Evolutionary conservation across 1,284 basidiomycete genomes (phyloP).

Genomic region (Flammula alnicola): DNA sequence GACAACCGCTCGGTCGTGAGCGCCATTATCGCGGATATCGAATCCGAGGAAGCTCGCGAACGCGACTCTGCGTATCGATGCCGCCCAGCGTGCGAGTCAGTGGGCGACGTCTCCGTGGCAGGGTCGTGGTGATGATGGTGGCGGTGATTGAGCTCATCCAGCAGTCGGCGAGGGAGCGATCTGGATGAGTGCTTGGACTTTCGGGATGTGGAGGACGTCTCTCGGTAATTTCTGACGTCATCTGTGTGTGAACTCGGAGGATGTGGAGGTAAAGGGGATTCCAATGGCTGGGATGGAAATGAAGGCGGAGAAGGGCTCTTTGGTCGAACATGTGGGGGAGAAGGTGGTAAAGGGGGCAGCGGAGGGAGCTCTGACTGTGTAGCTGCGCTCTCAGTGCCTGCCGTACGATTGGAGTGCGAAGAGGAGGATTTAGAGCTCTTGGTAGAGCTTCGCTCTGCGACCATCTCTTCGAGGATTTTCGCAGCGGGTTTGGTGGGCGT

Average conservation of each 20-base stretch:
- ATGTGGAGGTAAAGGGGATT: not conserved
- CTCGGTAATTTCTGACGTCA: not conserved
- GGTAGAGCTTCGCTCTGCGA: constrained; percentile 3
- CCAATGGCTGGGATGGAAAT: not conserved
- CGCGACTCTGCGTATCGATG: constrained; percentile 10
- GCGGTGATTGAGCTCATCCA: too few relatives aligned
- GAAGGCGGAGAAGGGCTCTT: not conserved
- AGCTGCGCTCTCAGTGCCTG: not conserved
- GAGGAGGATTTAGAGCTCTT: not conserved
- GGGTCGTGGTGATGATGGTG: constrained; percentile 6
- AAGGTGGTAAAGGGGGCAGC: too few relatives aligned
- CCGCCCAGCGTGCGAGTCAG: constrained; percentile 19
- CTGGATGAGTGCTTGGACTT: too few relatives aligned
- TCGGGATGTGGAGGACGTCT: constrained; percentile 2
- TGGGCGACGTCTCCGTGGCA: constrained; percentile 12
- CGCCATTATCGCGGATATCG: constrained; percentile 33
- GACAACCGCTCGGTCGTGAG: constrained; percentile 36
- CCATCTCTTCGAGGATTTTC: constrained; percentile 19
- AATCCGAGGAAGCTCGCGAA: constrained; percentile 21
- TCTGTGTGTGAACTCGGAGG: not conserved
- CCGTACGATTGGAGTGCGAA: not conserved
- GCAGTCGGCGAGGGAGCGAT: too few relatives aligned
- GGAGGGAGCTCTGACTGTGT: not conserved
- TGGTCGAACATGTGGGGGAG: too few relatives aligned
- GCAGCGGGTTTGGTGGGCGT: constrained; percentile 18